Evolutionary conservation across 371 early-diverging fungal species (phyloP).

Genomic region (Mucor circinelloides): DNA sequence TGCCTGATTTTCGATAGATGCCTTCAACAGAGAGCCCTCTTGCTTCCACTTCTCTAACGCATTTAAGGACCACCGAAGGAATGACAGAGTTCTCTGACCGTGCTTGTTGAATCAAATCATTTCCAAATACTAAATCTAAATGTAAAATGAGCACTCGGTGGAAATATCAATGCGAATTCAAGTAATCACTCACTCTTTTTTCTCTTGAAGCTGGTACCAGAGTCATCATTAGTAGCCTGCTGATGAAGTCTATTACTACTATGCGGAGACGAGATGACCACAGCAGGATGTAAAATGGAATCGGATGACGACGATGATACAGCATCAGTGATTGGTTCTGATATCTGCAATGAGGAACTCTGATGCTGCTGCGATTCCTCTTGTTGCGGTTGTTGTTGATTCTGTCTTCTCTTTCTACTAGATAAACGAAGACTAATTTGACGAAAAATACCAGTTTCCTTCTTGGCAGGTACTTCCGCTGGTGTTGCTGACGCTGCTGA

Average conservation of each 20-base stretch:
- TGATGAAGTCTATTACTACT: background rate
- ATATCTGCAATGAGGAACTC: background rate
- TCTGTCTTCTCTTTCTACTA: slow-evolving; percentile 13
- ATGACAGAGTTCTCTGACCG: slow-evolving; percentile 14
- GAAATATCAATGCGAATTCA: too few species aligned
- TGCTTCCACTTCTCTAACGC: slow-evolving; percentile 22
- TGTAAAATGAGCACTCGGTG: background rate
- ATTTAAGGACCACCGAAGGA: slow-evolving; percentile 16
- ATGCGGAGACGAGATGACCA: slow-evolving; percentile 5
- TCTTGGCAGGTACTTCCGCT: slow-evolving; percentile 4
- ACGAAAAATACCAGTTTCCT: slow-evolving; percentile 22
- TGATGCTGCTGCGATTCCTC: background rate
- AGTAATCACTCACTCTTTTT: slow-evolving; percentile 3
- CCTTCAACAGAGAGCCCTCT: slow-evolving; percentile 52
- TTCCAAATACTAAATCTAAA: slow-evolving; percentile 22
- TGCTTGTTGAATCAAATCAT: slow-evolving; percentile 22
- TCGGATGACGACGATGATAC: slow-evolving; percentile 10
- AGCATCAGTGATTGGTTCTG: background rate
- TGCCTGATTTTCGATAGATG: slow-evolving; percentile 90
- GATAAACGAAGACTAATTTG: slow-evolving; percentile 24
- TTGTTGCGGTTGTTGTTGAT: background rate
- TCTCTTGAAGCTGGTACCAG: background rate
- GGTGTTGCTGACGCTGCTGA: background rate
- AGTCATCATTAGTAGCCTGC: slow-evolving; percentile 1
- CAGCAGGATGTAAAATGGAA: slow-evolving; percentile 20